Percentiles rank a stretch among this genome's conserved stretches.
phyloP scores from a whole-genome alignment of 768 basidiomycete genomes.

The Fibroporia radiculosa region DNA sequence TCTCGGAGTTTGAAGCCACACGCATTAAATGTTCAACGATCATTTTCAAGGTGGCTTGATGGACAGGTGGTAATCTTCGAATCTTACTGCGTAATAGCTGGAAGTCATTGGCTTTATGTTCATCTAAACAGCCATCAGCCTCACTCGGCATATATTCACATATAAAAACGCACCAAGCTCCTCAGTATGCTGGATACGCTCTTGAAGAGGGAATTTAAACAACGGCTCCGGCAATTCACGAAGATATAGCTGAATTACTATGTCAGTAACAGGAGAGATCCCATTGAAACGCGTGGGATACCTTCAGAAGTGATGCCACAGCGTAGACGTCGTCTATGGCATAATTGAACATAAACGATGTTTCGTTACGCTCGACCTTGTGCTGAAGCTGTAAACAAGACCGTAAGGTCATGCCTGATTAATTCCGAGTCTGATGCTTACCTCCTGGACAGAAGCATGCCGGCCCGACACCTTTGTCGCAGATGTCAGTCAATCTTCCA shows the following conservation, averaged over 20 bases:
- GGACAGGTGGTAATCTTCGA: conserved; percentile 72
- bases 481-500: conserved; percentile 4
- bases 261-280: background rate
- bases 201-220: conserved; percentile 72
- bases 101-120: conserved; percentile 66
- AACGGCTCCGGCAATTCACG: conserved; percentile 87
- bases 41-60: conserved; percentile 76
- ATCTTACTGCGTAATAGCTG: conserved; percentile 80
- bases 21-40: conserved; percentile 77
- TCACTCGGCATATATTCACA: background rate
- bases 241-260: conserved; percentile 47
- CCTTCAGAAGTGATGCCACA: conserved; percentile 82
- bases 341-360: conserved; percentile 62
- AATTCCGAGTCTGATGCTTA: conserved; percentile 24
- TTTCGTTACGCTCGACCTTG: conserved; percentile 81
- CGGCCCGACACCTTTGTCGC: conserved; percentile 65
- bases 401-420: background rate
- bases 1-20: conserved; percentile 55
- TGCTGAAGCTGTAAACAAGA: conserved; percentile 58
- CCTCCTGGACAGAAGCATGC: conserved; percentile 77
- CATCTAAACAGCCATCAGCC: conserved; percentile 35
- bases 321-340: conserved; percentile 74
- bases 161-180: conserved; percentile 48
- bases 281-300: conserved; percentile 25
- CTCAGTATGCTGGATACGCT: conserved; percentile 76